These are phyloP conservation scores for Fusarium chuoi DNA, from an alignment of 2,329 filamentous ascomycete genomes.

Conservation along the genomic window DNA sequence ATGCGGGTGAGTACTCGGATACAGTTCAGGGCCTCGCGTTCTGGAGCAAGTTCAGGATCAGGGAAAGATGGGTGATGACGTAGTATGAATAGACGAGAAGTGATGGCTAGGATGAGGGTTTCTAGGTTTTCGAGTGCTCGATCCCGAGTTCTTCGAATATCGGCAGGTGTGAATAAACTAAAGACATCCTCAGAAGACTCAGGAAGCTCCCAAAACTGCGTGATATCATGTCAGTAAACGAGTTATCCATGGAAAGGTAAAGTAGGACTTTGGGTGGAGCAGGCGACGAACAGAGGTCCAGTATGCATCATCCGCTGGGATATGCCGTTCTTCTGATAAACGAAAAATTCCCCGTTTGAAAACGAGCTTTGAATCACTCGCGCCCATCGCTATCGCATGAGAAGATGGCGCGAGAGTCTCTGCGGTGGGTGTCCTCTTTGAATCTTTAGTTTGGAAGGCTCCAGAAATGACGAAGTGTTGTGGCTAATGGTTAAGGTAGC, in stretches of 20 bases:
- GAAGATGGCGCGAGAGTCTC: constrained; percentile 30
- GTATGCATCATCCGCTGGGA: constrained; percentile 87
- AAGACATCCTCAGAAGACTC: constrained; percentile 97
- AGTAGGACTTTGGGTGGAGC: constrained; percentile 17
- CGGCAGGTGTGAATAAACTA: constrained; percentile 88
- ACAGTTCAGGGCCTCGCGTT: constrained; percentile 93
- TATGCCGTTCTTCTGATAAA: constrained; percentile 89
- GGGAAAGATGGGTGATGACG: constrained; percentile 93
- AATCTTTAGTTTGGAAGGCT: constrained; percentile 9
- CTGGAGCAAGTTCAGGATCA: constrained; percentile 83
- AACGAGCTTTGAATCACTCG: constrained; percentile 97
- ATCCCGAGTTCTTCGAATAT: constrained; percentile 90
- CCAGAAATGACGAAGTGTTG: constrained; percentile 36
- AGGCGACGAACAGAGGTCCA: constrained; percentile 83
- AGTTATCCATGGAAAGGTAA: not conserved
- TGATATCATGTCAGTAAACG: constrained; percentile 32
- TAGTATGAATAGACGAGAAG: constrained; percentile 82
- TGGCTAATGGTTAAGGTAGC: not conserved
- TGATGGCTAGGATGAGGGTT: constrained; percentile 84
- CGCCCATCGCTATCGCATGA: constrained; percentile 75
- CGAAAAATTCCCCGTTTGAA: constrained; percentile 99
- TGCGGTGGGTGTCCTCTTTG: constrained; percentile 33
- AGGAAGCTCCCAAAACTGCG: constrained; percentile 94
- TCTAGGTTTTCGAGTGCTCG: constrained; percentile 87
- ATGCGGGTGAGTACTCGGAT: constrained; percentile 89